Base-by-base conservation (phyloP, 768 basidiomycete species). In the Amanita subjunquillea region DNA sequence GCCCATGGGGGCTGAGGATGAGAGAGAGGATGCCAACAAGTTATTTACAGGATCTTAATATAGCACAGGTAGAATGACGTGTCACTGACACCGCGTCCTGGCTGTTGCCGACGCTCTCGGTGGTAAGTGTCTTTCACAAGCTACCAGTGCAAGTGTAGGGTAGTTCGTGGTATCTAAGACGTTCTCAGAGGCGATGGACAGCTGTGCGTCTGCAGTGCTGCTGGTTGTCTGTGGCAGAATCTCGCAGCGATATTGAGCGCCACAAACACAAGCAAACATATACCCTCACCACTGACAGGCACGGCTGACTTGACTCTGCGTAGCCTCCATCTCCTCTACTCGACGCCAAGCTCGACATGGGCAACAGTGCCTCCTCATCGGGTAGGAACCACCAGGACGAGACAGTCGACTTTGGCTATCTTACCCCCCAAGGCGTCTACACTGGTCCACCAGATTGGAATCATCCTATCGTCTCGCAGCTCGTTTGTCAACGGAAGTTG, bases 401-500 rank as follows among this genome's bases (percentile, higher is more conserved):
- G 56, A 76, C 82, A 25, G 87, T 91, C 65, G 91, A 94, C 72
- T 87, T 81, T 60, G 91, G 91, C 54, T 69, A 73, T 61, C 80
- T 93, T 47, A 68, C 78, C 51, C 91, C 91, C 17, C 87, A 91
- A 61, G 91, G 90, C 61, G 79, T 92, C 56, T 94, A 94, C 72
- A 83, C 87, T 17, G 87, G 84, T 22, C 71, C 78, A 43, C 77
- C 78, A 62, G 94, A 97, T 69, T 97, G 92, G 85, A 92, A 91
- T 64, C 88, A 93, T 59, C 67, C 80, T 50, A 71, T 89, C 55
- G 93, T 95, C 57, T 83, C 87, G 55, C 85, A 89, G 68, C 79
- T 95, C 63, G 92, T 99, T 65, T 72, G 85, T 61, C 84, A 89
- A 59, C 83, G 91, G 65, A 85, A 79, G 61, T 79, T 99, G 39